Evolutionary conservation across 2,329 filamentous ascomycete genomes (phyloP).

Genomic region (Biscogniauxia marginata): DNA sequence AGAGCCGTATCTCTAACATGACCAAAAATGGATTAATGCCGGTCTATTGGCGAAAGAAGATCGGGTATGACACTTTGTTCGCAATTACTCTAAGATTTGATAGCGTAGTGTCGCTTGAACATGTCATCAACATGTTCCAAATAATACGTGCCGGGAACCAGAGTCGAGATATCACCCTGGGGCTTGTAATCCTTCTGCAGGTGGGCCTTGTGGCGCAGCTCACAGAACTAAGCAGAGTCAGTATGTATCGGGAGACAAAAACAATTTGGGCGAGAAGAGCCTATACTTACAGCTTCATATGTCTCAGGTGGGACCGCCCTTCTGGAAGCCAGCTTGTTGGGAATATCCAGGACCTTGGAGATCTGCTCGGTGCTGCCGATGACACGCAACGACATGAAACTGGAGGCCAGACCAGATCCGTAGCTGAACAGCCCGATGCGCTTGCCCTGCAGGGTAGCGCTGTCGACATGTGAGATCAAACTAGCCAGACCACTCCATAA

Average conservation of each 20-base stretch:
- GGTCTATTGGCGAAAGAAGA: constrained; percentile 26
- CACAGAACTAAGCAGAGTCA: constrained; percentile 61
- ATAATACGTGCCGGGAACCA: constrained; percentile 71
- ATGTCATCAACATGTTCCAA: constrained; percentile 78
- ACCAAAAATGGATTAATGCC: constrained; percentile 21
- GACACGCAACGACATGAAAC: constrained; percentile 72
- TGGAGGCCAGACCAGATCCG: constrained; percentile 71
- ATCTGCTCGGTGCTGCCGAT: constrained; percentile 69
- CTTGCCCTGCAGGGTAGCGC: constrained; percentile 66
- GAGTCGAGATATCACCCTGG: constrained; percentile 64
- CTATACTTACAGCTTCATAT: constrained; percentile 66
- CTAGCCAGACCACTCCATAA: constrained; percentile 76
- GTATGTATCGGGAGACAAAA: constrained; percentile 1
- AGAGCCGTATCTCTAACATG: constrained; percentile 19
- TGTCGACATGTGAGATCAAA: constrained; percentile 63
- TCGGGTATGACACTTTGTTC: constrained; percentile 18
- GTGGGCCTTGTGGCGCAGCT: constrained; percentile 79
- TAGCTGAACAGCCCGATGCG: constrained; percentile 76
- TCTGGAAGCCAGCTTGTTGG: constrained; percentile 64
- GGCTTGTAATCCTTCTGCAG: constrained; percentile 77
- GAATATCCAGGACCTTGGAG: constrained; percentile 66
- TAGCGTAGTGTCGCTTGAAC: constrained; percentile 76
- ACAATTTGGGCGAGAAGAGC: neutral
- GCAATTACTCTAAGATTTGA: constrained; percentile 61
- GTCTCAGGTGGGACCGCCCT: constrained; percentile 66